phyloP scores from a whole-genome alignment of 1,284 basidiomycete species.

The Irpex lacteus region DNA sequence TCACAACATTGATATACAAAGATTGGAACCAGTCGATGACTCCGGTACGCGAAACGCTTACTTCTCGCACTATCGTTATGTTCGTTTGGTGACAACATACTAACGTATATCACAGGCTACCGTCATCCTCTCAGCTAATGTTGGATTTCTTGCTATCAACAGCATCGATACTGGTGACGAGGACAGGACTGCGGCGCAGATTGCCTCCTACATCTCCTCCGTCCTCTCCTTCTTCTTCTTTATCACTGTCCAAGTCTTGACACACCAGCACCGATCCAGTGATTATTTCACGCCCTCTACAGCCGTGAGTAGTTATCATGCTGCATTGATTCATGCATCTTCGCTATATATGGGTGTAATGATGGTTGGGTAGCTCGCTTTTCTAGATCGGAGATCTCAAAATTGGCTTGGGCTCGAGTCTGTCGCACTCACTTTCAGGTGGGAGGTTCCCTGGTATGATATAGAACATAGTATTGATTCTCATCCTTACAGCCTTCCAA shows the following conservation, averaged over 20 bases:
- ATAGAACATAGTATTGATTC: too few species aligned
- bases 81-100: neutral
- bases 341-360: too few species aligned
- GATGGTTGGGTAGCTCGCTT: neutral
- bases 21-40: conserved; percentile 28
- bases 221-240: conserved; percentile 26
- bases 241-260: conserved; percentile 22
- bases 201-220: conserved; percentile 26
- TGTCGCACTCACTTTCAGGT: conserved; percentile 24
- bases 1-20: conserved; percentile 20
- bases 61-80: neutral
- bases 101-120: conserved; percentile 6
- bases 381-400: conserved; percentile 14
- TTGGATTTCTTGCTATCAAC: conserved; percentile 37
- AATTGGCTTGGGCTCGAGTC: conserved; percentile 14
- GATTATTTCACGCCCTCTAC: neutral
- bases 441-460: too few species aligned
- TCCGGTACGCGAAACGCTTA: conserved; percentile 20
- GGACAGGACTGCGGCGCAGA: conserved; percentile 21
- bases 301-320: neutral
- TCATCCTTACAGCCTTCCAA: conserved; percentile 19
- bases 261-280: conserved; percentile 19
- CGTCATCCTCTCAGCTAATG: conserved; percentile 37
- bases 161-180: conserved; percentile 24
- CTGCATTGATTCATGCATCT: too few species aligned